Conservation (phyloP, 2,329 filamentous ascomycete species). For the Trichoderma sp. region DNA sequence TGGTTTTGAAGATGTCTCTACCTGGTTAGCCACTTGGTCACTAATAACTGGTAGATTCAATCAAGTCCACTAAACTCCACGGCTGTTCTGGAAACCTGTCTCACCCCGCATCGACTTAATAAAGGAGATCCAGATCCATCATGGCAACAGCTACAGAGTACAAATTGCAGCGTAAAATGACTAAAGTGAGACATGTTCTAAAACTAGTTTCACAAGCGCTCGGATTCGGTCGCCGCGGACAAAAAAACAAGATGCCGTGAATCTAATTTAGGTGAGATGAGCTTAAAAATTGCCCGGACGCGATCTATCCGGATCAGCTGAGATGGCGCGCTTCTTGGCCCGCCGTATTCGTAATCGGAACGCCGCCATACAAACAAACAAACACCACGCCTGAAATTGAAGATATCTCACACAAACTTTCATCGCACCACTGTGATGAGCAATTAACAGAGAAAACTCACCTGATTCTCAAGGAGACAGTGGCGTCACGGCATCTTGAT, state of each 20-base stretch:
- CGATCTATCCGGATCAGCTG: constrained; percentile 17
- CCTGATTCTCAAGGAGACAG: background rate
- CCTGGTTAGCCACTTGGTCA: background rate
- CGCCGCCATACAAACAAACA: background rate
- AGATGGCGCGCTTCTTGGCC: background rate
- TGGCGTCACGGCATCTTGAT: background rate
- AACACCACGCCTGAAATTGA: background rate
- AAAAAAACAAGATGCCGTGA: background rate
- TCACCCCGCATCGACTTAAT: background rate
- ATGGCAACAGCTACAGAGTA: background rate
- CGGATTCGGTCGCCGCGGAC: background rate
- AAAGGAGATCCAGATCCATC: background rate
- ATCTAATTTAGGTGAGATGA: background rate
- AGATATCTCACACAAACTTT: background rate
- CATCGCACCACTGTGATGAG: too few relatives aligned
- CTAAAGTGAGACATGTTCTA: background rate
- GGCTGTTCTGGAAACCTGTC: background rate
- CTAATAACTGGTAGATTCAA: background rate
- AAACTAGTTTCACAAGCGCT: background rate
- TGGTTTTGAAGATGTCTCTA: background rate
- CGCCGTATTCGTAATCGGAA: constrained; percentile 16
- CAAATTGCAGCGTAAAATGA: background rate
- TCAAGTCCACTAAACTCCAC: background rate
- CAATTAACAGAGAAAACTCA: background rate
- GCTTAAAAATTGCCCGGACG: background rate